Evolutionary conservation across 768 basidiomycete species (phyloP), one percentile per base, ranked within the genome.

Genomic region (Scleroderma bovista): DNA sequence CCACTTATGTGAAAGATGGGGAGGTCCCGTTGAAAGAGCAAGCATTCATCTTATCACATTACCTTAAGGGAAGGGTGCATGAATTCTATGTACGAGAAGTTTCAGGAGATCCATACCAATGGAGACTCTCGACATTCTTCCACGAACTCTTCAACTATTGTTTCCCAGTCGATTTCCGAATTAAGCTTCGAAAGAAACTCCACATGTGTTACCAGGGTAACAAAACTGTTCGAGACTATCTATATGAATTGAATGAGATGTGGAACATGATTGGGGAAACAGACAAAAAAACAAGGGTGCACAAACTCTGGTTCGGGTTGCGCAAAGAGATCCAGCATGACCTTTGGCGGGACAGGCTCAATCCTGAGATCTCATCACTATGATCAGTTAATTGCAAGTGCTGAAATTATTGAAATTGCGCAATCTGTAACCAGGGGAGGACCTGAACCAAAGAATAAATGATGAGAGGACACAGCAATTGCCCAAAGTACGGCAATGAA

Each of bases 281-380:
- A 0, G 58, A 60, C 3, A 40, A 61, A 6, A 51, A 47, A 0
- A 65, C 69, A 12, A 53, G 61, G 12, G 64, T 72, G 0, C 55
- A 66, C 11, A 64, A 65, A 32, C 55, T 74, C 0, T 76, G 70
- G 65, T 56, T 60, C 13, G 67, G 70, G 0, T 51, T 74, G 9
- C 42, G 45, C 2, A 24, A 51, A 0, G 46, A 57, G 4, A 60
- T 75, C 6, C 64, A 68, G 37, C 50, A 51, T 1, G 61, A 65
- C 19, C 52, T 73, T 0, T 71, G 67, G 56, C 47, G 48, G 10
- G 41, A 50, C 5, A 29, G 9, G 26, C 26, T 29, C 4, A 29
- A 29, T 29, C 26, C 26, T 5, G 26, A 29, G 26, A 29, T 29
- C 4, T 29, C 26, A 5, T 29, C 9, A 9, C 9, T 29, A 9